These are phyloP conservation scores for Cryptococcus wingfieldii DNA, from an alignment of 1,284 basidiomycete genomes.

Conservation along the genomic window DNA sequence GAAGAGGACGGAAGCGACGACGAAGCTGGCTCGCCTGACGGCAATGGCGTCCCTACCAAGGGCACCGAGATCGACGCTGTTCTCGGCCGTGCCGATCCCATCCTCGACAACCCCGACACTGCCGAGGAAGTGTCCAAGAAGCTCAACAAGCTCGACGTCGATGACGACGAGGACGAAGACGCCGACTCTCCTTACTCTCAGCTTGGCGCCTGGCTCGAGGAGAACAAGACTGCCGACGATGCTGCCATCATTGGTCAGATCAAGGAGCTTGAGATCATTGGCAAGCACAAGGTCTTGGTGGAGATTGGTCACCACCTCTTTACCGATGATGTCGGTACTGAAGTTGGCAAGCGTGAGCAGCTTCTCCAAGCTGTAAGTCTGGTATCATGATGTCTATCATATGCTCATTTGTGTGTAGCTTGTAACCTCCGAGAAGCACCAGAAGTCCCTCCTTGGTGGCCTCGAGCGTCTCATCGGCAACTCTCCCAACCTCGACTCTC, in stretches of 20 bases:
- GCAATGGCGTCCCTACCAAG: conserved; percentile 31
- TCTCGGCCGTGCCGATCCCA: conserved; percentile 34
- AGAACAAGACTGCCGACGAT: conserved; percentile 58
- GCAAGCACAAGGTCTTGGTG: conserved; percentile 89
- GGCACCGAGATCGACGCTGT: conserved; percentile 43
- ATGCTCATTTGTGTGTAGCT: conserved; percentile 35
- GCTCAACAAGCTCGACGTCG: conserved; percentile 68
- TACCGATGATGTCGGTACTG: conserved; percentile 63
- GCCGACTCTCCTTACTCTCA: conserved; percentile 78
- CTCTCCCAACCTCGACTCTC: conserved; percentile 52
- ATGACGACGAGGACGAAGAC: conserved; percentile 77
- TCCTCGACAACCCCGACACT: conserved; percentile 35
- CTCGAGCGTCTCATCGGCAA: conserved; percentile 77
- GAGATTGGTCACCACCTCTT: conserved; percentile 86
- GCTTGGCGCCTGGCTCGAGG: conserved; percentile 81
- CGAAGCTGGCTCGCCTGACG: conserved; percentile 12
- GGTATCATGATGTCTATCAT: conserved; percentile 1
- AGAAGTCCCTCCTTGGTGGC: conserved; percentile 88
- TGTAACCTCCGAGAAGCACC: conserved; percentile 75
- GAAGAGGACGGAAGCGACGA: conserved; percentile 21
- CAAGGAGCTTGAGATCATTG: conserved; percentile 86
- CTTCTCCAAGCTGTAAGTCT: conserved; percentile 73
- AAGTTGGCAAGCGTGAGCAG: conserved; percentile 69
- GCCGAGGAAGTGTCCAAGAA: conserved; percentile 79
- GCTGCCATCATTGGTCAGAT: conserved; percentile 75